Evolutionary conservation across 78 protist species (phyloP).

Genomic region (Speleostelium caveatum): DNA sequence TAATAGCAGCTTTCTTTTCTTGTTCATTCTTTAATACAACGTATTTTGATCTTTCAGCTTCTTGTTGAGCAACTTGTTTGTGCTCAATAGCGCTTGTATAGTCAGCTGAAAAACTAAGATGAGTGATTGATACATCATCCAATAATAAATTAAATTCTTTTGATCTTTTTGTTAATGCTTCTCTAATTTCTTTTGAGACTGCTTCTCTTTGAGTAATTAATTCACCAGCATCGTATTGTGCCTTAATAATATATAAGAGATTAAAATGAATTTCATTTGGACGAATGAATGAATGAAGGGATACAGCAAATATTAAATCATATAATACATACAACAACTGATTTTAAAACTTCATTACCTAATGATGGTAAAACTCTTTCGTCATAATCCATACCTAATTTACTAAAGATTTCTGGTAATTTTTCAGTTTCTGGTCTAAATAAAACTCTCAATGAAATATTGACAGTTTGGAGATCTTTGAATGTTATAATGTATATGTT

Average conservation of each 20-base stretch:
- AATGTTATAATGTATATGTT: background rate
- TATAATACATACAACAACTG: constrained; percentile 69
- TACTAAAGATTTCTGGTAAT: constrained; percentile 53
- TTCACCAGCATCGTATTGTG: constrained; percentile 88
- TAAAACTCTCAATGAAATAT: constrained; percentile 67
- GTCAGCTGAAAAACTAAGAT: constrained; percentile 75
- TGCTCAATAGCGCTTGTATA: constrained; percentile 83
- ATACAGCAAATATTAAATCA: no score
- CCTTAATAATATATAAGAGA: background rate
- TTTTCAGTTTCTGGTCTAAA: constrained; percentile 71
- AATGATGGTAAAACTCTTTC: constrained; percentile 82
- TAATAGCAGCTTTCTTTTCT: constrained; percentile 82
- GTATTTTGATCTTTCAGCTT: constrained; percentile 83
- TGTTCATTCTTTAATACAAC: constrained; percentile 83
- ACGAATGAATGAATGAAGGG: no score
- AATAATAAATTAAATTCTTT: constrained; percentile 73
- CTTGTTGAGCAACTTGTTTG: constrained; percentile 87
- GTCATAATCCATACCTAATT: constrained; percentile 81
- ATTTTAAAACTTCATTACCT: constrained; percentile 84
- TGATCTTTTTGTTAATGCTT: constrained; percentile 74
- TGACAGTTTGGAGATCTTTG: constrained; percentile 80
- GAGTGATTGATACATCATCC: constrained; percentile 87
- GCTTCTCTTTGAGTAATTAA: constrained; percentile 87
- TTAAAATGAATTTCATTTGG: background rate
- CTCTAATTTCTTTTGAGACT: constrained; percentile 82